Conservation (phyloP, 2,329 filamentous ascomycete genomes). For the Venturia oleaginea region DNA sequence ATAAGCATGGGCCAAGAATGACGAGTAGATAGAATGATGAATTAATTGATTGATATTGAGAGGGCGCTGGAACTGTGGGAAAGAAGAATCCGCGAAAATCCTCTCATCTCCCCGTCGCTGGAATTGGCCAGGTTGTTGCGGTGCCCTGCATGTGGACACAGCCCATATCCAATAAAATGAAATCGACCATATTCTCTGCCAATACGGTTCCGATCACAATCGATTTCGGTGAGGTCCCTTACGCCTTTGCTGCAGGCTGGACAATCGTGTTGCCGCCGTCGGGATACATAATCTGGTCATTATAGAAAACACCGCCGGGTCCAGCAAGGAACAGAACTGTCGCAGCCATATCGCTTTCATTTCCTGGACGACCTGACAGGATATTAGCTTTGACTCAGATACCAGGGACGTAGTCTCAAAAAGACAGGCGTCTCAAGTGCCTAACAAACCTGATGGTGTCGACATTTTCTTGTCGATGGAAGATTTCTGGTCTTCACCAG, state of each 20-base stretch:
- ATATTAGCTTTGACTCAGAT: constrained; percentile 1
- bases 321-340: constrained; percentile 44
- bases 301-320: constrained; percentile 42
- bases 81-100: too few species aligned
- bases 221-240: not conserved
- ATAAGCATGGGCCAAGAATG: not conserved
- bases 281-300: constrained; percentile 44
- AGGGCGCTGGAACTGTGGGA: too few species aligned
- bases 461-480: constrained; percentile 31
- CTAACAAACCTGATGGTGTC: constrained; percentile 30
- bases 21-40: not conserved
- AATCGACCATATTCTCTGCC: not conserved
- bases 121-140: not conserved
- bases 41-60: not conserved
- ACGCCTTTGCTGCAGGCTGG: constrained; percentile 8
- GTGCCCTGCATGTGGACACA: not conserved
- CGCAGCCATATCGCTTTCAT: constrained; percentile 43
- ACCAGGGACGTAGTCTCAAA: not conserved
- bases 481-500: constrained; percentile 39
- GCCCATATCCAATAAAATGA: not conserved
- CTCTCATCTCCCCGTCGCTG: too few species aligned
- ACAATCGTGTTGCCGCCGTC: constrained; percentile 28
- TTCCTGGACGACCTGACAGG: constrained; percentile 25
- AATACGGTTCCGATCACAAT: not conserved
- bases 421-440: not conserved